Base-by-base conservation (phyloP, 208 protist species). In the Acanthamoeba lugdunensis region DNA sequence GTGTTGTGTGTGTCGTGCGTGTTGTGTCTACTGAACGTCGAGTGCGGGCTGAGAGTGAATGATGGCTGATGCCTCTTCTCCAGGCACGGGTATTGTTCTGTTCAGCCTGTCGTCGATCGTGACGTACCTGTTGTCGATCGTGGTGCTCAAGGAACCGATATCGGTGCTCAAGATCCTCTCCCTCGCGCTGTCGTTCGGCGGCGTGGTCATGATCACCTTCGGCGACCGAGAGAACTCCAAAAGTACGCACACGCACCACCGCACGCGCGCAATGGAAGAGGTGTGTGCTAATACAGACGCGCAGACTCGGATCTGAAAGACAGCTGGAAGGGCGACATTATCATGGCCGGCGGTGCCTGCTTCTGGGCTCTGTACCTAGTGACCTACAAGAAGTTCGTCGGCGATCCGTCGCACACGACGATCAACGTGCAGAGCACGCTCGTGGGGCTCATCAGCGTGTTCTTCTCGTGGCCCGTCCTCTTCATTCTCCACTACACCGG, bases 341-440 rank as follows among this genome's bases (percentile, higher is more conserved):
- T 81, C 71, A 81, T 81, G 71, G 71, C 71, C 4, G 71, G 71
- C 4, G 71, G 30, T 25, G 71, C 71, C 23, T 81, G 71, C 28
- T 81, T 81, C 71, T 81, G 71, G 71, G 71, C 71, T 13, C 16
- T 81, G 16, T 81, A 81, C 71, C 41, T 81, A 13, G 71, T 81
- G 71, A 81, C 28, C 71, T 81, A 81, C 33, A 81, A 81, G 71
- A 81, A 81, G 71, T 81, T 81, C 23, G 71, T 81, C 14, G 71
- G 71, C 13, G 71, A 81, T 48, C 71, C 71, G 14, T 81, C 71
- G 14, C 28, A 81, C 33, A 81, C 71, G 18, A 81, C 71, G 21
- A 50, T 81, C 71, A 81, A 81, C 41, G 41, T 81, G 13, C 71
- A 81, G 41, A 81, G 71, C 71, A 81, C 71, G 33, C 33, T 81